Conservation (phyloP, 352 stramenopile species). For the Chrysophaeum taylorii region DNA sequence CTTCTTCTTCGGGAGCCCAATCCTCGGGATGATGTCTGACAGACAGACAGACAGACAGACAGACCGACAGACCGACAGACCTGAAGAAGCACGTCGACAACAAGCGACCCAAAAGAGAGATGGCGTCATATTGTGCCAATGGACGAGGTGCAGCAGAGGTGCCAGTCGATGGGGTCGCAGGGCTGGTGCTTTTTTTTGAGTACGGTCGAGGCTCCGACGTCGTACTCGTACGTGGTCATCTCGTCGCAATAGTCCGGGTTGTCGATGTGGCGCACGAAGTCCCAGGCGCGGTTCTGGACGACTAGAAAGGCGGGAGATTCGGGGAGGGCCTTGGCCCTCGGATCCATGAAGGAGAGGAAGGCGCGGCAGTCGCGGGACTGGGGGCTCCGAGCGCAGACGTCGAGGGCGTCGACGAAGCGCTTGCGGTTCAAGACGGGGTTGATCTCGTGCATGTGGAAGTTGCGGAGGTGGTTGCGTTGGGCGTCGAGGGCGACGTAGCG, state of each 20-base stretch:
- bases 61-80: too few species aligned
- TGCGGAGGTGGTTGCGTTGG: not conserved
- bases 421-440: conserved; percentile 6
- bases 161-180: not conserved
- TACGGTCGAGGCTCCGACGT: not conserved
- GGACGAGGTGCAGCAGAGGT: not conserved
- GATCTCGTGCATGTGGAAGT: conserved; percentile 10
- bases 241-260: not conserved
- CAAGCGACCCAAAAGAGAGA: too few species aligned
- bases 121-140: not conserved
- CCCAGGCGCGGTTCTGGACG: not conserved
- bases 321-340: not conserved
- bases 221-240: not conserved
- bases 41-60: too few species aligned
- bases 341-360: not conserved
- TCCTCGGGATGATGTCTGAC: too few species aligned
- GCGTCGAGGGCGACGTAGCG: not conserved
- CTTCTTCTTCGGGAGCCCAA: too few species aligned
- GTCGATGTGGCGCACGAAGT: conserved; percentile 2
- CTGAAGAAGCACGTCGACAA: too few species aligned
- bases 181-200: not conserved
- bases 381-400: not conserved
- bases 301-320: not conserved
- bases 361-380: not conserved
- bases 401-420: not conserved